phyloP scores from a whole-genome alignment of 768 basidiomycete genomes.

The Pulveroboletus ravenelii region DNA sequence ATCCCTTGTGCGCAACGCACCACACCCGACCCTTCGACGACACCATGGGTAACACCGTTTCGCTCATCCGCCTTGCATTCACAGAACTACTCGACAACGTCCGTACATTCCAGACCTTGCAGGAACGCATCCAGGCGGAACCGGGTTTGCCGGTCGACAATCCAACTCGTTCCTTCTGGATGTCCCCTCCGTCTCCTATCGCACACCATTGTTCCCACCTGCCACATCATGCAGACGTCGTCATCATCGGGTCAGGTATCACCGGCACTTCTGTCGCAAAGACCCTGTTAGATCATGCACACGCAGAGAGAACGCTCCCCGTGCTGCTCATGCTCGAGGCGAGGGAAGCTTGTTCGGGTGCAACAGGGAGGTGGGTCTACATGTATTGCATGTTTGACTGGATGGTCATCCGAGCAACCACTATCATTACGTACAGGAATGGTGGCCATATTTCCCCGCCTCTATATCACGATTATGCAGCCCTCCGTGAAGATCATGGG shows the following conservation, averaged over 20 bases:
- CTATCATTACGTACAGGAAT: constrained; percentile 43
- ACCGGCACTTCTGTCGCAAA: constrained; percentile 61
- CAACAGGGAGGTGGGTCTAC: constrained; percentile 61
- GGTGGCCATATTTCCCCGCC: constrained; percentile 65
- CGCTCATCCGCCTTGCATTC: constrained; percentile 17
- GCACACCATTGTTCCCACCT: constrained; percentile 32
- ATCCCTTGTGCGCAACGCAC: too few species aligned
- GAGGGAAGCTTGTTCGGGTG: constrained; percentile 68
- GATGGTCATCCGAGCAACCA: background rate
- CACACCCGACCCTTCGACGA: background rate
- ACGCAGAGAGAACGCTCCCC: constrained; percentile 25
- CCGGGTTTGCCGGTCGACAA: constrained; percentile 59
- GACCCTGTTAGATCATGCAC: constrained; percentile 40
- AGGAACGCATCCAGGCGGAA: constrained; percentile 31
- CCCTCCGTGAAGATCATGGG: constrained; percentile 46
- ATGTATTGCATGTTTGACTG: too few species aligned
- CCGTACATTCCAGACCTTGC: constrained; percentile 24
- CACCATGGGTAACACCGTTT: constrained; percentile 28
- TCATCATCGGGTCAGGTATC: constrained; percentile 76
- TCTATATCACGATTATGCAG: constrained; percentile 53
- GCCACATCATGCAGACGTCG: constrained; percentile 51
- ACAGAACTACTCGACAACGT: constrained; percentile 17
- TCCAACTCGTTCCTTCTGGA: constrained; percentile 63
- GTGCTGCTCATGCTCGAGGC: constrained; percentile 77
- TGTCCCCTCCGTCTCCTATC: constrained; percentile 46